Percentiles rank a stretch among this genome's conserved stretches.
Conservation (phyloP, 768 basidiomycete genomes). For the Thelephora ganbajun region DNA sequence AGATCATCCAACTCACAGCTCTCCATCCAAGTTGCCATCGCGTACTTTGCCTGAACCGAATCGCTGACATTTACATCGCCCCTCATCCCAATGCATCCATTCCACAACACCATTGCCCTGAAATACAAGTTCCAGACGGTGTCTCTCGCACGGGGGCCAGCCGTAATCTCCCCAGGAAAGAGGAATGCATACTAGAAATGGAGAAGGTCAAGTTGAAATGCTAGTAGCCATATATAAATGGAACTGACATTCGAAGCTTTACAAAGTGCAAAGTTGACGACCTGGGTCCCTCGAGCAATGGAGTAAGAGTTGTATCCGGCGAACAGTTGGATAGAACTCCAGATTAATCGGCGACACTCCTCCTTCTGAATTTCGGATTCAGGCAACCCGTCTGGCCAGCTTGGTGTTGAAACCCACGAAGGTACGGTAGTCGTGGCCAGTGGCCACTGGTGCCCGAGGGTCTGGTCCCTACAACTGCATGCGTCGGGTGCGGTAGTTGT, state of each 20-base stretch:
- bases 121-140: constrained; percentile 67
- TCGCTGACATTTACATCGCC: constrained; percentile 26
- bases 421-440: constrained; percentile 39
- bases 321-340: constrained; percentile 52
- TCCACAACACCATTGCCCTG: constrained; percentile 59
- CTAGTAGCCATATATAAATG: not conserved
- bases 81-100: constrained; percentile 53
- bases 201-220: constrained; percentile 2
- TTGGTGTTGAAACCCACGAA: constrained; percentile 49
- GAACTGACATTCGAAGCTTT: constrained; percentile 55
- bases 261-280: constrained; percentile 33
- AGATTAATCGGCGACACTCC: constrained; percentile 57
- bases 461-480: constrained; percentile 23
- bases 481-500: not conserved
- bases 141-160: constrained; percentile 33
- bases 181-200: constrained; percentile 45
- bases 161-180: constrained; percentile 58
- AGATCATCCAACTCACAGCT: constrained; percentile 51
- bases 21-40: constrained; percentile 55
- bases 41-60: constrained; percentile 45
- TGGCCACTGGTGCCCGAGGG: constrained; percentile 38
- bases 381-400: constrained; percentile 45
- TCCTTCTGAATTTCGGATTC: constrained; percentile 57
- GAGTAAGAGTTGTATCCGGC: constrained; percentile 53
- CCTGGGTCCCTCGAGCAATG: constrained; percentile 21